Evolutionary conservation across 2,329 filamentous ascomycete genomes (phyloP).

Genomic region (Phyllosticta capitalensis): DNA sequence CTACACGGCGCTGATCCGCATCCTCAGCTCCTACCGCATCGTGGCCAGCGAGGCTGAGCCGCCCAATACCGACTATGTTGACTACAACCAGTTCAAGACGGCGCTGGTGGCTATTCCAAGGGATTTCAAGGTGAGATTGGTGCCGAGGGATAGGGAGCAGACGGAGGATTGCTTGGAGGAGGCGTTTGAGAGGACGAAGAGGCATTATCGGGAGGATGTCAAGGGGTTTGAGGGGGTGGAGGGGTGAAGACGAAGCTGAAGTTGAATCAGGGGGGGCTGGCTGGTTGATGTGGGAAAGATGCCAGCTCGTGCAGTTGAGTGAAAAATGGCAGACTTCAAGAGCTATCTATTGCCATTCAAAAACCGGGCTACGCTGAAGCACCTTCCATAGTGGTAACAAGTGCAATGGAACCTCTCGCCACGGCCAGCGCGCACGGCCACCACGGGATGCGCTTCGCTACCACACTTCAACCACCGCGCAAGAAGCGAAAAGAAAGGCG

Average conservation of each 20-base stretch:
- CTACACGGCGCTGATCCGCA: slow-evolving; percentile 40
- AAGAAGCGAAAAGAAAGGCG: background rate
- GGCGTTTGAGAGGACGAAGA: slow-evolving; percentile 38
- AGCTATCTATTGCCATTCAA: too few species aligned
- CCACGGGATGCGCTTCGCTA: background rate
- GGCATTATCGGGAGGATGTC: slow-evolving; percentile 36
- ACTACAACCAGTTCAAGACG: slow-evolving; percentile 52
- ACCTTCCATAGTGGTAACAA: too few species aligned
- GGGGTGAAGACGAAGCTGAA: background rate
- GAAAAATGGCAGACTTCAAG: too few species aligned
- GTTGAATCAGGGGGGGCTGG: too few species aligned
- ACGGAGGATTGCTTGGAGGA: slow-evolving; percentile 33
- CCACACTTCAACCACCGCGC: background rate
- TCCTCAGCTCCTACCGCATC: slow-evolving; percentile 42
- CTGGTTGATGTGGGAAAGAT: too few species aligned
- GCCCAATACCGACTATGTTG: slow-evolving; percentile 53
- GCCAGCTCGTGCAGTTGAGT: too few species aligned
- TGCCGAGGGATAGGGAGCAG: slow-evolving; percentile 38
- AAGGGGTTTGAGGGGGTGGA: slow-evolving; percentile 7
- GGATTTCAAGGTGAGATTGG: slow-evolving; percentile 49
- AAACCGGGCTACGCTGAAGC: too few species aligned
- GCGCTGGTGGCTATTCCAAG: slow-evolving; percentile 51
- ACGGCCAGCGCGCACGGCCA: background rate
- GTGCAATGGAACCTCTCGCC: too few species aligned
- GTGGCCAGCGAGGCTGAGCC: slow-evolving; percentile 40